These are phyloP conservation scores for Bipolaris cookei DNA, from an alignment of 2,329 filamentous ascomycete species.

Conservation along the genomic window DNA sequence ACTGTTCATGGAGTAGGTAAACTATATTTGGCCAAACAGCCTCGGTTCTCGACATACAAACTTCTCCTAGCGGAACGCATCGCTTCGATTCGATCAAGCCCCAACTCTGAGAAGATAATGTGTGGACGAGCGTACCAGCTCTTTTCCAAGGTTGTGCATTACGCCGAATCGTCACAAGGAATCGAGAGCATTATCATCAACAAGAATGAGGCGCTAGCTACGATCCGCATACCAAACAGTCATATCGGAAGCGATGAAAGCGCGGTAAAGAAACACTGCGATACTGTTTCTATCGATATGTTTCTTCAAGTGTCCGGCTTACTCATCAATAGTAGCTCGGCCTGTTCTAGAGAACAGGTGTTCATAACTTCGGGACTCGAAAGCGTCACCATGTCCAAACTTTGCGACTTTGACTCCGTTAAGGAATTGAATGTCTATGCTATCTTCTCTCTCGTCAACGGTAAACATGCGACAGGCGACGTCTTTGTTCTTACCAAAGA, in stretches of 20 bases:
- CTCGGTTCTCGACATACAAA: conserved; percentile 15
- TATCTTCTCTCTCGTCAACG: conserved; percentile 7
- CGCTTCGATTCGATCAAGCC: conserved; percentile 1
- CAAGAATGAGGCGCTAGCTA: conserved; percentile 19
- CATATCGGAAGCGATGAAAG: conserved; percentile 21
- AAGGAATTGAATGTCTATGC: conserved; percentile 19
- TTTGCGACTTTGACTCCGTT: conserved; percentile 8
- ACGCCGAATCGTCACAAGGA: conserved; percentile 20
- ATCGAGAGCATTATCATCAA: conserved; percentile 22
- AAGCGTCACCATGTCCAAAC: conserved; percentile 15
- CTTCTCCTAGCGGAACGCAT: conserved; percentile 16
- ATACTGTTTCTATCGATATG: conserved; percentile 24
- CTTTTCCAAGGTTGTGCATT: conserved; percentile 25
- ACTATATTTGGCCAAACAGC: conserved; percentile 4
- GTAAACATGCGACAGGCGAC: conserved; percentile 18
- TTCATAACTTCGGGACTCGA: conserved; percentile 24
- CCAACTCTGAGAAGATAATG: conserved; percentile 16
- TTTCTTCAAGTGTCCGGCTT: conserved; percentile 29
- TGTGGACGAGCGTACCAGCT: conserved; percentile 22
- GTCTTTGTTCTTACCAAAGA: conserved; percentile 17
- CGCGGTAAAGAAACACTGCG: conserved; percentile 14
- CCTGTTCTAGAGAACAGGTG: conserved; percentile 16
- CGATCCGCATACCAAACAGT: conserved; percentile 8
- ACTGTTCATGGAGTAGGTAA: conserved; percentile 13
- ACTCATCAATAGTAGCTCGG: conserved; percentile 27